Evolutionary conservation across 345 rosid genomes (phyloP).

Genomic region (Isatis tinctoria): DNA sequence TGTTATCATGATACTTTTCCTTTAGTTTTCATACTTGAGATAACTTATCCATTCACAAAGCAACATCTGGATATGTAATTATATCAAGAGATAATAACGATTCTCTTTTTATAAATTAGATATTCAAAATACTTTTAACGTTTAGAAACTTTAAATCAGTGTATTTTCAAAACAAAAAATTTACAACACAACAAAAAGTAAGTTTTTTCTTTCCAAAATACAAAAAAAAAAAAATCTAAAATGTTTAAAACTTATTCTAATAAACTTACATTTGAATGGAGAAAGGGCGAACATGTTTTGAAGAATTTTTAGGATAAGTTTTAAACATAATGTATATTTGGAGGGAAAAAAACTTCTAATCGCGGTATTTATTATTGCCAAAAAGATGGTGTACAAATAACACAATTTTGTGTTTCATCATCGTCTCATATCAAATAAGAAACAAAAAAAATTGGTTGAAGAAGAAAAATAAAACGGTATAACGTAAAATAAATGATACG

Average conservation of each 20-base stretch:
- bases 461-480: background rate
- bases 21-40: background rate
- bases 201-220: background rate
- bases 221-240: background rate
- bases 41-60: background rate
- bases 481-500: background rate
- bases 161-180: background rate
- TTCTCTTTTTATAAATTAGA: background rate
- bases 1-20: background rate
- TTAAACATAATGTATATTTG: background rate
- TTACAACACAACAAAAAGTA: background rate
- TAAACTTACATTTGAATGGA: no score
- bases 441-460: background rate
- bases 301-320: background rate
- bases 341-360: background rate
- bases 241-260: no score
- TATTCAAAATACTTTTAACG: background rate
- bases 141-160: background rate
- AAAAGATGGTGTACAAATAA: background rate
- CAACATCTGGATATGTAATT: background rate
- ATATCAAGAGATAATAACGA: background rate
- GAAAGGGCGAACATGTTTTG: no score
- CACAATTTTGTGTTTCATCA: background rate
- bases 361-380: background rate
- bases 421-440: background rate